Evolutionary conservation across 2,329 filamentous ascomycete genomes (phyloP), one percentile per base, ranked within the genome.

Genomic region (Aspergillus persii): DNA sequence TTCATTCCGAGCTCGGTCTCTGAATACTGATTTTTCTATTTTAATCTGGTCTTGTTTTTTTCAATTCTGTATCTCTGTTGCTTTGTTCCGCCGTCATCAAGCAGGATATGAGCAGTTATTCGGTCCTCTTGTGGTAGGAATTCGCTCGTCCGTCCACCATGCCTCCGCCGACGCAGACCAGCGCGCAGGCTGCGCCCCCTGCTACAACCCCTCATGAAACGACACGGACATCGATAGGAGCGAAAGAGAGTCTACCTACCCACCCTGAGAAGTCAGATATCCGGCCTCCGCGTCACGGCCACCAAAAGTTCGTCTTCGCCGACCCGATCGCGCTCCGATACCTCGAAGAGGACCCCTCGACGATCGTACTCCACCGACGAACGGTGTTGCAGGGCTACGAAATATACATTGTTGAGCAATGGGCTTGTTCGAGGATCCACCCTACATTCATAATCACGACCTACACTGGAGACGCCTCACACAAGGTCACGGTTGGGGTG

Each of bases 321-420:
- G 87, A 90, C 71, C 82, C 85, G 44, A 81, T 89, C 44, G 87
- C 87, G 12, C 86, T 89, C 65, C 82, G 78, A 61, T 96, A 94
- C 71, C 85, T 99, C 26, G 90, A 96, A 78, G 90, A 96, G 71
- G 95, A 98, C 64, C 81, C 87, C 1, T 86, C 84, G 4, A 92
- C 92, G 3, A 83, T 81, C 3, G 86, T 96, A 7, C 81, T 96
- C 63, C 86, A 93, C 66, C 88, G 89, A 55, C 86, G 86, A 57
- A 82, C 84, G 53, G 80, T 84, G 53, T 83, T 99, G 5, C 79
- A 85, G 61, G 94, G 94, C 65, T 98, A 97, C 76, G 93, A 98
- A 74, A 82, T 94, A 62, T 98, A 98, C 75, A 79, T 98, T 15
- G 92, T 98, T 64, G 95, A 98, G 75, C 95, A 99, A 81, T 99